phyloP scores from a whole-genome alignment of 1,139 yeast species.

The Sugiyamaella sp. region DNA sequence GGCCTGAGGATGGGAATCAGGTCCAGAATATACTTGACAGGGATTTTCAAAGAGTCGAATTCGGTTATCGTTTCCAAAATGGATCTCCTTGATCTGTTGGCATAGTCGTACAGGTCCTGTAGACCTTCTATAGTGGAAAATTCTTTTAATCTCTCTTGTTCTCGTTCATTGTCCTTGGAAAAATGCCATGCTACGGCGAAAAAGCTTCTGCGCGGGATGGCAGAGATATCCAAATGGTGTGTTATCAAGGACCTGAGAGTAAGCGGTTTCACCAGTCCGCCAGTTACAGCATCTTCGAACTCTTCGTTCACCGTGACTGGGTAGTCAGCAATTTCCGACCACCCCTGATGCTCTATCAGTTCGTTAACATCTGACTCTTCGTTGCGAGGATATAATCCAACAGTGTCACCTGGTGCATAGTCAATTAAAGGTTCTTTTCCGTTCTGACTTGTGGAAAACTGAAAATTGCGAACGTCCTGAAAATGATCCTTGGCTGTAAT shows the following conservation, averaged over 20 bases:
- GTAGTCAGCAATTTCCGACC: conserved; percentile 70
- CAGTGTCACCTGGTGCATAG: conserved; percentile 79
- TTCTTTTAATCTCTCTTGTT: conserved; percentile 72
- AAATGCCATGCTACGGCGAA: conserved; percentile 70
- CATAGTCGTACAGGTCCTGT: conserved; percentile 85
- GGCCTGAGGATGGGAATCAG: conserved; percentile 79
- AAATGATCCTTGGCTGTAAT: conserved; percentile 74
- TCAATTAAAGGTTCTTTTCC: conserved; percentile 27
- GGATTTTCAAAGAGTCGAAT: conserved; percentile 72
- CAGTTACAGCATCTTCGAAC: conserved; percentile 45
- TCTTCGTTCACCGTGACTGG: conserved; percentile 40
- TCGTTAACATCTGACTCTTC: conserved; percentile 63
- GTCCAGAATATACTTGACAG: conserved; percentile 73
- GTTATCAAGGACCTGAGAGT: conserved; percentile 75
- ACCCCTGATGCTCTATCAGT: conserved; percentile 69
- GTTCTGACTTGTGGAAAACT: conserved; percentile 42
- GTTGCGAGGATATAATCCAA: conserved; percentile 76
- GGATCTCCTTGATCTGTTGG: conserved; percentile 88
- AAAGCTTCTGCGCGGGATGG: conserved; percentile 84
- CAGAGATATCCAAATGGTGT: conserved; percentile 76
- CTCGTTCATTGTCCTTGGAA: conserved; percentile 63
- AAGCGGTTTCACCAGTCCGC: conserved; percentile 59
- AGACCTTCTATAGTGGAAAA: conserved; percentile 64
- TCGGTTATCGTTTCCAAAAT: conserved; percentile 81
- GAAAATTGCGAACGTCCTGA: conserved; percentile 81